phyloP scores from a whole-genome alignment of 805 yeast genomes.

The Pichia insulana region DNA sequence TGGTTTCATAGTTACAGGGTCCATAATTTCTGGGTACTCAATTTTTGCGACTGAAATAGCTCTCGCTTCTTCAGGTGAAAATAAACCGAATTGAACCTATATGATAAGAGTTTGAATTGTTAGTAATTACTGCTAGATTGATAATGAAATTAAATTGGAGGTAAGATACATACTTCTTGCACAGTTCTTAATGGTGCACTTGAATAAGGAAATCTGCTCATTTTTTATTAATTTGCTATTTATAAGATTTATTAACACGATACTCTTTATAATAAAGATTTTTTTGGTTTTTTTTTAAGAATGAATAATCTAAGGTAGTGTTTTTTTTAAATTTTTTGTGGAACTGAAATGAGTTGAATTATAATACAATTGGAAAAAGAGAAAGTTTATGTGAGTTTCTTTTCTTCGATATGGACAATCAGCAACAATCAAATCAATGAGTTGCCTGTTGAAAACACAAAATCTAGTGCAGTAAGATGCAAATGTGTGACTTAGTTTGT shows the following conservation, averaged over 20 bases:
- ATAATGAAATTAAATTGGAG: constrained; percentile 9
- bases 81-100: constrained; percentile 88
- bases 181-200: constrained; percentile 97
- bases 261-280: background rate
- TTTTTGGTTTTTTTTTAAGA: background rate
- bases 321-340: background rate
- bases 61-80: constrained; percentile 95
- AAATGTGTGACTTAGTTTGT: background rate
- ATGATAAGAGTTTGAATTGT: background rate
- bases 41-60: constrained; percentile 97
- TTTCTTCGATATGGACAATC: constrained; percentile 1
- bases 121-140: background rate
- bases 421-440: constrained; percentile 28
- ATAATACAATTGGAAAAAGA: constrained; percentile 4
- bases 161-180: constrained; percentile 62
- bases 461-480: background rate
- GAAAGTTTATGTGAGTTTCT: background rate
- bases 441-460: constrained; percentile 15
- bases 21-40: constrained; percentile 99
- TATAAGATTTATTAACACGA: constrained; percentile 1
- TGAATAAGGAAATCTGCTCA: constrained; percentile 73
- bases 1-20: constrained; percentile 88
- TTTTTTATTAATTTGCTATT: constrained; percentile 4
- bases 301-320: background rate
- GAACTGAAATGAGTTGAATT: background rate